These are phyloP conservation scores for Chlorella sp. DNA, from an alignment of 139 green algal species.

Conservation along the genomic window DNA sequence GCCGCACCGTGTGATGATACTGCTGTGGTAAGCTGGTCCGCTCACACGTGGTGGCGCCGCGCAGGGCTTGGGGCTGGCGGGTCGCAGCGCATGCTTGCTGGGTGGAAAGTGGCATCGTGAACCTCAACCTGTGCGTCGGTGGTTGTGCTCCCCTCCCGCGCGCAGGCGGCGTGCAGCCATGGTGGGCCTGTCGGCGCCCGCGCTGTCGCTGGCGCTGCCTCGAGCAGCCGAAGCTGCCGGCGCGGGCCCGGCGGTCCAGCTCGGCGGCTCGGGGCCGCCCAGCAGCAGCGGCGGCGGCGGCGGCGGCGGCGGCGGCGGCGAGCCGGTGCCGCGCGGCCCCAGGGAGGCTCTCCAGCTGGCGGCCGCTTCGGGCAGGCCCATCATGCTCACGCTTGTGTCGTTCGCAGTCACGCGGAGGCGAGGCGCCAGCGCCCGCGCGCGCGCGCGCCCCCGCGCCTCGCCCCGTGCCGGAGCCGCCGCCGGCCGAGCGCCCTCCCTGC, in stretches of 20 bases:
- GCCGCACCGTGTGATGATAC: too few species aligned
- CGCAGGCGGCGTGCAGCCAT: constrained; percentile 24
- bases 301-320: constrained; percentile 3
- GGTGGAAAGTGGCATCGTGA: too few species aligned
- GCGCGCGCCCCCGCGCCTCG: too few species aligned
- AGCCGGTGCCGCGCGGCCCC: neutral
- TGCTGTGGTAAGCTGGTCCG: too few species aligned
- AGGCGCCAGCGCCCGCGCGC: neutral
- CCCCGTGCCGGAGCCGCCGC: too few species aligned
- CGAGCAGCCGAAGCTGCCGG: neutral
- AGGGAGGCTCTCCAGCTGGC: constrained; percentile 31
- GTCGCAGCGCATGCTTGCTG: too few species aligned
- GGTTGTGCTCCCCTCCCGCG: neutral
- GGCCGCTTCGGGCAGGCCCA: neutral
- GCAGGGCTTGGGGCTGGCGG: too few species aligned
- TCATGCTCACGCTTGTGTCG: constrained; percentile 73
- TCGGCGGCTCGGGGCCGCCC: neutral
- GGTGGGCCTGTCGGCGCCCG: constrained; percentile 9
- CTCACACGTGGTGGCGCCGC: too few species aligned
- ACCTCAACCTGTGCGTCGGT: too few species aligned
- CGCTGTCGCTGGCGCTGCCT: neutral
- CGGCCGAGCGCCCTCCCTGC: too few species aligned
- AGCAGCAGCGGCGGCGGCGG: constrained; percentile 8
- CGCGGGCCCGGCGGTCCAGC: neutral
- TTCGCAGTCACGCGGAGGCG: constrained; percentile 85